Base-by-base conservation (phyloP, 495 filamentous ascomycete species). In the Hypomontagnella submonticulosa region DNA sequence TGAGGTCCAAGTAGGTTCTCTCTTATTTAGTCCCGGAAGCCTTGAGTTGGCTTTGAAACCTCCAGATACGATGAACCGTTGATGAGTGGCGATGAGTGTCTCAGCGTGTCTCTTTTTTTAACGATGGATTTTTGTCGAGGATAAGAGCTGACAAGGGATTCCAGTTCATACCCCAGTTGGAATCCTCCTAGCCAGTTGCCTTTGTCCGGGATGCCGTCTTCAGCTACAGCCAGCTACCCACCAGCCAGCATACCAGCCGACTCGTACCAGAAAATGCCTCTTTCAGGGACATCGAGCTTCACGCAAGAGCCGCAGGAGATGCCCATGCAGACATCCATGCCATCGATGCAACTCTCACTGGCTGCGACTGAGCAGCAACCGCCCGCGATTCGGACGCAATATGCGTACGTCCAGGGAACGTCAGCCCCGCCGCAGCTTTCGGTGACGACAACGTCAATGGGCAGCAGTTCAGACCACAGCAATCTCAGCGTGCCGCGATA, bases 1-100 rank as follows among this genome's bases (percentile, higher is more conserved):
- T 82, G 78, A 76, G 81, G 56, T 81, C 81, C 33, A 82, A 81
- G 81, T 83, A 76, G 76, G 81, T 76, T 20, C 41, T 57, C 49
- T 36, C 38, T 51, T 57, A 37, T 58, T 48, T 33, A 30, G 27
- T 50, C 33, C 46, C 34, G 11, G 10, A 15, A 18, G 15, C 33
- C 2, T 19, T 2, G 40, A 19, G 2, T 36, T 11, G 16, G 27
- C 50, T 33, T 15, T 36, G 37, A 33, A 42, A 50, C 3, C 19
- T 33, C 33, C 18, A 54, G 53, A 20, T 30, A n/a, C 16, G 20
- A 9, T 23, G n/a, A 3, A 15, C 10, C 30, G 15, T 19, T 19
- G 27, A 10, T 42, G 33, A 37, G 19, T 57, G 15, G 15, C n/a
- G 19, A 44, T 10, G 27, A 30, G 44, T 7, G n/a, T 15, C 34